These are phyloP conservation scores for Hypomontagnella submonticulosa DNA, from an alignment of 495 filamentous ascomycete species.

Conservation along the genomic window DNA sequence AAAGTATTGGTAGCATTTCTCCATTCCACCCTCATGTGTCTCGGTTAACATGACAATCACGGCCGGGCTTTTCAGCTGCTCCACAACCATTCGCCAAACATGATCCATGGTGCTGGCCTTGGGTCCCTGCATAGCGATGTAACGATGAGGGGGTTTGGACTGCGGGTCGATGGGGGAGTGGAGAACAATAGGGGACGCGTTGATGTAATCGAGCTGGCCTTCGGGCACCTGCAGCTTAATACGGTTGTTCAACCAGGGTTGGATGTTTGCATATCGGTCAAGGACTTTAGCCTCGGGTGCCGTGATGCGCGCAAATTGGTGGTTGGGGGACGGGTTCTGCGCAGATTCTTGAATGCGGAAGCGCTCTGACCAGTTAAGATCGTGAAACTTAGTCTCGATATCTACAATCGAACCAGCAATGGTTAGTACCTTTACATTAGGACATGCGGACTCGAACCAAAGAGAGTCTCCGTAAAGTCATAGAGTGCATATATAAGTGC, in stretches of 20 bases:
- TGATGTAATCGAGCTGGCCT: constrained; percentile 90
- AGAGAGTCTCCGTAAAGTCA: background rate
- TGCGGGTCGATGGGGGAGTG: constrained; percentile 68
- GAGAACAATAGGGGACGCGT: constrained; percentile 87
- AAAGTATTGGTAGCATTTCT: constrained; percentile 95
- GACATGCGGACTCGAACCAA: no score
- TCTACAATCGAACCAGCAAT: constrained; percentile 46
- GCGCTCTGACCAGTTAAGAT: constrained; percentile 71
- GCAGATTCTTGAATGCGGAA: constrained; percentile 60
- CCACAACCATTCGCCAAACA: constrained; percentile 96
- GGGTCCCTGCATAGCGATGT: constrained; percentile 80
- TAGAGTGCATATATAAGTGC: background rate
- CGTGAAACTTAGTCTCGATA: constrained; percentile 65
- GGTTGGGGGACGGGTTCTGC: constrained; percentile 56
- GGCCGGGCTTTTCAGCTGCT: constrained; percentile 79
- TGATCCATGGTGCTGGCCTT: constrained; percentile 76
- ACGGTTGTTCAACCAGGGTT: constrained; percentile 86
- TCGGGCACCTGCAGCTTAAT: constrained; percentile 84
- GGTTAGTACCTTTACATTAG: constrained; percentile 26
- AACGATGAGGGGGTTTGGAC: constrained; percentile 52
- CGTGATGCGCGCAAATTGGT: constrained; percentile 65
- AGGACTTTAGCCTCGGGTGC: constrained; percentile 63
- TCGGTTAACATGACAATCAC: constrained; percentile 98
- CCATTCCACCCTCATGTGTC: constrained; percentile 79
- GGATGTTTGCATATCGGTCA: constrained; percentile 87